These are phyloP conservation scores for Alternaria sp. DNA, from an alignment of 2,329 filamentous ascomycete genomes.

Conservation along the genomic window DNA sequence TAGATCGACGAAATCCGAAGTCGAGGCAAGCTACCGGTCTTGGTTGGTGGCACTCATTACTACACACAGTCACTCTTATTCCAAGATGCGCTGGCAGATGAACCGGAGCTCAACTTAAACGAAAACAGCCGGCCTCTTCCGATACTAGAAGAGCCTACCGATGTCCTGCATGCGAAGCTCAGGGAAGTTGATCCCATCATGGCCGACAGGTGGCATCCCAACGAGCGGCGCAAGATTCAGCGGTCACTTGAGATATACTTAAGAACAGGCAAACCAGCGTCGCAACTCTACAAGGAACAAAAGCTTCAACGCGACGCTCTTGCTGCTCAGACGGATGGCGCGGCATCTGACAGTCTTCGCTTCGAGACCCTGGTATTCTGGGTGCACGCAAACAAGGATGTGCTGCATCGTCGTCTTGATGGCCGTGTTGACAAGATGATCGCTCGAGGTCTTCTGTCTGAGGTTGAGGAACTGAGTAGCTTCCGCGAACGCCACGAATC, in stretches of 20 bases:
- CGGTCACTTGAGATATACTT: slow-evolving; percentile 91
- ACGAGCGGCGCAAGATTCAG: slow-evolving; percentile 87
- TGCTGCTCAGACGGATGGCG: slow-evolving; percentile 3
- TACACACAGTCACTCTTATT: slow-evolving; percentile 92
- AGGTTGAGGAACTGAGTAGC: slow-evolving; percentile 64
- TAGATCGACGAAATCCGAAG: slow-evolving; percentile 78
- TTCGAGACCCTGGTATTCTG: slow-evolving; percentile 79
- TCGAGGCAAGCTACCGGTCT: slow-evolving; percentile 82
- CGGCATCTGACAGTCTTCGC: slow-evolving; percentile 46
- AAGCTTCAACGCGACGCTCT: slow-evolving; percentile 44
- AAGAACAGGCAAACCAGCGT: slow-evolving; percentile 80
- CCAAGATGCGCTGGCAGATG: slow-evolving; percentile 70
- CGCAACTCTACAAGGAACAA: slow-evolving; percentile 87
- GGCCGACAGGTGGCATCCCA: slow-evolving; percentile 93
- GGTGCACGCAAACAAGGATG: slow-evolving; percentile 76
- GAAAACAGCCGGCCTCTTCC: slow-evolving; percentile 60
- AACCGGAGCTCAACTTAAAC: slow-evolving; percentile 46
- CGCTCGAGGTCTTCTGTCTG: slow-evolving; percentile 67
- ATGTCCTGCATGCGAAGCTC: slow-evolving; percentile 75
- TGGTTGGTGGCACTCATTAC: slow-evolving; percentile 96
- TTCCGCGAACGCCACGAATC: slow-evolving; percentile 57
- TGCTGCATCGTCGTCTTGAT: slow-evolving; percentile 74
- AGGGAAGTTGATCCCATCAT: slow-evolving; percentile 85
- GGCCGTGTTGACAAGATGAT: slow-evolving; percentile 86
- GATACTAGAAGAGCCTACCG: slow-evolving; percentile 75